Base-by-base conservation (phyloP, 2,329 filamentous ascomycete species). In the Gliomastix tumulicola region DNA sequence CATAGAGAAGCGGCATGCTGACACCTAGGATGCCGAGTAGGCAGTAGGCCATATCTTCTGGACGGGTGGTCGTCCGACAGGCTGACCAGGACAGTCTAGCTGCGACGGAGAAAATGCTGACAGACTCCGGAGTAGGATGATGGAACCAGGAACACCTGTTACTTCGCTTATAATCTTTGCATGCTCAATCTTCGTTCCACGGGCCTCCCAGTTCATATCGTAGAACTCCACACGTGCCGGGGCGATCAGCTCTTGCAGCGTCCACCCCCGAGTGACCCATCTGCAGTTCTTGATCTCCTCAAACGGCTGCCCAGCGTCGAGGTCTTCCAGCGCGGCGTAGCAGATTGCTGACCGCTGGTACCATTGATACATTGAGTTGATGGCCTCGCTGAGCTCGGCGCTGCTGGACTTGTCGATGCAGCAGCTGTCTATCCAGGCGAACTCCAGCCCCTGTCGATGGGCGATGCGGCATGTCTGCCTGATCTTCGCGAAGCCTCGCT, bases 171-270 rank as follows among this genome's bases (percentile, higher is more conserved):
- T 28, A 15, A 13, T 13, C 16, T 28, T 28, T 2, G 25, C 25
- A 12, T 13, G 25, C 13, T 15, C 16, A 6, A 15, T 13, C 25
- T 28, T 28, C 13, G 25, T 28, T 15, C 25, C 25, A 15, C 13
- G 13, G 16, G 13, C 25, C 2, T 18, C 5, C 57, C 56, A 62
- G 3, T 38, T 32, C 2, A 16, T n/a, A 21, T 54, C 45, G 37
- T 48, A 61, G 39, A 63, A 62, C 4, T 38, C 21, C 1, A 58
- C 20, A 2, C 40, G 36, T 2, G 16, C 18, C 0, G 55, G 55
- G 0, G 57, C 82, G 9, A 86, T 68, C 0, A 82, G 79, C 54
- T 86, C 77, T 50, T 82, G 82, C 42, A 82, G 59, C 0, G 79
- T 84, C 48, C 76, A 73, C 12, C 56, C 55, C 73, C 69, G 43